Conservation (phyloP, 2,329 filamentous ascomycete species). For the Aspergillus intermedius region DNA sequence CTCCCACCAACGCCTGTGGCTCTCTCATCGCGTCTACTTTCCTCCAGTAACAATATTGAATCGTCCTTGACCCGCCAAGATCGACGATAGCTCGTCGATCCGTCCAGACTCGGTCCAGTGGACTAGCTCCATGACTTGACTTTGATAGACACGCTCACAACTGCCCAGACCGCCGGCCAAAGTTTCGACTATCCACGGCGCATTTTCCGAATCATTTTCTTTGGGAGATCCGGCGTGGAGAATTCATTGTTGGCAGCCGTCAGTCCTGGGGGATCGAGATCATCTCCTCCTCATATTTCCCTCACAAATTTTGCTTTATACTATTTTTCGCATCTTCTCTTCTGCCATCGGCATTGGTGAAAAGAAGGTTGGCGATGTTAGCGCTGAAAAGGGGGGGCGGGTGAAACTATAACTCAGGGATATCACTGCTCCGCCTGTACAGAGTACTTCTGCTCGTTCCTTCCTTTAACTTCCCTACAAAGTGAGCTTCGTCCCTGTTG, state of each 20-base stretch:
- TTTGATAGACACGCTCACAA: no score
- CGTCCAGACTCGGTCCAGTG: no score
- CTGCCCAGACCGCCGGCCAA: no score
- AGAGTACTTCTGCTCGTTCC: neutral
- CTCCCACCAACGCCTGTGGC: no score
- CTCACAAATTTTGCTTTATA: neutral
- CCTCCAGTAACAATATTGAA: no score
- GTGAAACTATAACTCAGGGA: neutral
- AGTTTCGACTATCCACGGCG: no score
- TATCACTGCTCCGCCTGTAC: neutral
- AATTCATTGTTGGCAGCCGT: neutral
- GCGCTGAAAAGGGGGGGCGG: neutral
- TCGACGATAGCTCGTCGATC: no score
- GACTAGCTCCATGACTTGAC: no score
- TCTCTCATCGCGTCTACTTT: no score
- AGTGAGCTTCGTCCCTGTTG: neutral
- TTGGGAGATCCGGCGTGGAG: neutral
- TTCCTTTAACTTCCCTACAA: neutral
- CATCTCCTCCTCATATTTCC: neutral
- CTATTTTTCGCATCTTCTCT: neutral
- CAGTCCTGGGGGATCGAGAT: neutral
- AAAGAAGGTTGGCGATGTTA: neutral
- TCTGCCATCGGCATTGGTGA: neutral
- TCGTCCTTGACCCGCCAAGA: no score
- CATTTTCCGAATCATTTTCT: no score